These are phyloP conservation scores for Hypocreales sp. DNA, from an alignment of 2,329 filamentous ascomycete species.

Conservation along the genomic window DNA sequence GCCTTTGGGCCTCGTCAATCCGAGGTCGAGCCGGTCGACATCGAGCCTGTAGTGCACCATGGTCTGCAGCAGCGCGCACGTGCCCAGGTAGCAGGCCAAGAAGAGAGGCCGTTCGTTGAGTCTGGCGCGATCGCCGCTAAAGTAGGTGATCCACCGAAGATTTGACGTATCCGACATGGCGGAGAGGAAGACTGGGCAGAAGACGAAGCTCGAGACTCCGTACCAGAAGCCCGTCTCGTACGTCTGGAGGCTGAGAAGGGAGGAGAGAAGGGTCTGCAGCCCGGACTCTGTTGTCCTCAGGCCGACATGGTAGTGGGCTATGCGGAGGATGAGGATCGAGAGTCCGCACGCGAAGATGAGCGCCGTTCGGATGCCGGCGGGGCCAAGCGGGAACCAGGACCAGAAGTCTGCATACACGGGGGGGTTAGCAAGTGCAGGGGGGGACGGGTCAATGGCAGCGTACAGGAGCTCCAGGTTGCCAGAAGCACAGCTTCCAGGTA, in stretches of 20 bases:
- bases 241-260: slow-evolving; percentile 42
- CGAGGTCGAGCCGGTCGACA: slow-evolving; percentile 46
- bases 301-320: slow-evolving; percentile 68
- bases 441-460: no score
- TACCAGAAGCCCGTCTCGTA: slow-evolving; percentile 65
- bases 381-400: slow-evolving; percentile 73
- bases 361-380: slow-evolving; percentile 56
- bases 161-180: slow-evolving; percentile 43
- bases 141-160: slow-evolving; percentile 58
- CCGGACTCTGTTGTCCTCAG: slow-evolving; percentile 54
- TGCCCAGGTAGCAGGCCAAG: slow-evolving; percentile 52
- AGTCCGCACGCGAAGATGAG: slow-evolving; percentile 66
- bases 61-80: slow-evolving; percentile 57
- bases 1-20: slow-evolving; percentile 9
- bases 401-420: no score
- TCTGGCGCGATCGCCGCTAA: slow-evolving; percentile 53
- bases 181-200: slow-evolving; percentile 69
- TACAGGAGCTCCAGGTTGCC: slow-evolving; percentile 55
- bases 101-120: slow-evolving; percentile 82
- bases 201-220: slow-evolving; percentile 59
- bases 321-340: slow-evolving; percentile 68
- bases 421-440: no score
- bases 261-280: slow-evolving; percentile 45
- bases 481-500: slow-evolving; percentile 59
- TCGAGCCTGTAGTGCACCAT: slow-evolving; percentile 56